Conservation (phyloP, 2,329 filamentous ascomycete species). For the Fonsecaea pedrosoi region DNA sequence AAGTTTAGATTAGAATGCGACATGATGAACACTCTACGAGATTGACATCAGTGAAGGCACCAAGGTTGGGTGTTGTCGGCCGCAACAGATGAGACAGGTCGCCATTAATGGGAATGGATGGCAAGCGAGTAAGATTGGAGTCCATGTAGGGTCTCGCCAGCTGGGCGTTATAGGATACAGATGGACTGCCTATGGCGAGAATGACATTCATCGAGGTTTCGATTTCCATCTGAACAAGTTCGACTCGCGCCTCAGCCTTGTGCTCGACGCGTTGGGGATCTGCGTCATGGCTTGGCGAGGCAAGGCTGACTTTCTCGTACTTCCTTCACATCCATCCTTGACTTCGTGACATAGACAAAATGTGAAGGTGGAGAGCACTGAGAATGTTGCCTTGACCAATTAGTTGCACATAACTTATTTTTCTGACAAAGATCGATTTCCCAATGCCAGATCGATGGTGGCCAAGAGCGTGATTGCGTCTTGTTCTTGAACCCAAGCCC, state of each 20-base stretch:
- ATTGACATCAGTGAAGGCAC: constrained; percentile 7
- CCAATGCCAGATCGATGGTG: not conserved
- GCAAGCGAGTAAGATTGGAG: not conserved
- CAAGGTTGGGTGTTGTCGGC: not conserved
- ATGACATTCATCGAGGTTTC: not conserved
- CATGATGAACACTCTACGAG: not conserved
- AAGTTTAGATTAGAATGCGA: constrained; percentile 18
- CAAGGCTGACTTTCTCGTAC: not conserved
- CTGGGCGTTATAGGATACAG: constrained; percentile 4
- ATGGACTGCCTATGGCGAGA: not conserved
- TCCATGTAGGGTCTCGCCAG: not conserved
- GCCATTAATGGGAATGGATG: constrained; percentile 2
- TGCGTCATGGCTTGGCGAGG: constrained; percentile 3
- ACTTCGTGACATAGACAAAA: not conserved
- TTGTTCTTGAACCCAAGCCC: not conserved
- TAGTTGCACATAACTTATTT: not conserved
- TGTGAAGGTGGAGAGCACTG: not conserved
- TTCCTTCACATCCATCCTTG: not conserved
- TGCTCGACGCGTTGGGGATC: not conserved
- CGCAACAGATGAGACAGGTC: not conserved
- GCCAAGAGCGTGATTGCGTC: not conserved
- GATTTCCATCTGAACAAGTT: not conserved
- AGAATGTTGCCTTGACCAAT: not conserved
- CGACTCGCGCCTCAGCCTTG: not conserved
- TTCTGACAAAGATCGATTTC: not conserved